phyloP scores from a whole-genome alignment of 2,329 filamentous ascomycete genomes.

The Pseudogymnoascus sp. region DNA sequence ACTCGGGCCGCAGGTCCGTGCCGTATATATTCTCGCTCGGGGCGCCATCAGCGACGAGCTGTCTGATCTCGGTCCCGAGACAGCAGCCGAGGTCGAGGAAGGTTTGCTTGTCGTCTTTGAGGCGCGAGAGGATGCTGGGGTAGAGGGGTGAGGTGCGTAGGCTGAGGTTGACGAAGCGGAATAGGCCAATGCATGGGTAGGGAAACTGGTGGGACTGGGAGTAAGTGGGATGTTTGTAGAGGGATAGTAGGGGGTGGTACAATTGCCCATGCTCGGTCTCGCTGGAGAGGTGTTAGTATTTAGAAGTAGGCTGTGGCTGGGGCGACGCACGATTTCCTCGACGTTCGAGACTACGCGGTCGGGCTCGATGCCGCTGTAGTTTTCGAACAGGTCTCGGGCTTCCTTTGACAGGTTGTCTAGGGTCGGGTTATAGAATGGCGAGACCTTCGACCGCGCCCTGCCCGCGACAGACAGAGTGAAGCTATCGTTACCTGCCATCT shows the following conservation, averaged over 20 bases:
- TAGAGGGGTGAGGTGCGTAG: slow-evolving; percentile 15
- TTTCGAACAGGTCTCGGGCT: slow-evolving; percentile 15
- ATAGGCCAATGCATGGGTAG: slow-evolving; percentile 21
- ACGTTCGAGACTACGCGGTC: slow-evolving; percentile 14
- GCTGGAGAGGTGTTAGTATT: background rate
- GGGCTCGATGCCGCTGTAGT: slow-evolving; percentile 14
- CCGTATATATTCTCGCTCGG: slow-evolving; percentile 26
- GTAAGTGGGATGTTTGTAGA: background rate
- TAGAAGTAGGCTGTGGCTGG: background rate
- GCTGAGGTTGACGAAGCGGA: slow-evolving; percentile 20
- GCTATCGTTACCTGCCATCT: background rate
- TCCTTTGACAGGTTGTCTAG: slow-evolving; percentile 9
- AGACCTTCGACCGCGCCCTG: background rate
- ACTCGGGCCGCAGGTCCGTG: slow-evolving; percentile 27
- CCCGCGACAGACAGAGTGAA: background rate
- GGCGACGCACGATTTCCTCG: slow-evolving; percentile 10
- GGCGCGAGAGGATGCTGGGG: slow-evolving; percentile 13
- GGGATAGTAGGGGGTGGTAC: slow-evolving; percentile 13
- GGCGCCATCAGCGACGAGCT: slow-evolving; percentile 31
- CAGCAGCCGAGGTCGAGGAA: slow-evolving; percentile 35
- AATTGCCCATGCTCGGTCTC: slow-evolving; percentile 17
- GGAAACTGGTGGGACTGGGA: background rate
- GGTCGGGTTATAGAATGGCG: slow-evolving; percentile 10
- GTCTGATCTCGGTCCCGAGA: slow-evolving; percentile 34
- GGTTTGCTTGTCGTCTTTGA: slow-evolving; percentile 12